Conservation (phyloP, 257 asterid genomes). For the Vinca minor region DNA sequence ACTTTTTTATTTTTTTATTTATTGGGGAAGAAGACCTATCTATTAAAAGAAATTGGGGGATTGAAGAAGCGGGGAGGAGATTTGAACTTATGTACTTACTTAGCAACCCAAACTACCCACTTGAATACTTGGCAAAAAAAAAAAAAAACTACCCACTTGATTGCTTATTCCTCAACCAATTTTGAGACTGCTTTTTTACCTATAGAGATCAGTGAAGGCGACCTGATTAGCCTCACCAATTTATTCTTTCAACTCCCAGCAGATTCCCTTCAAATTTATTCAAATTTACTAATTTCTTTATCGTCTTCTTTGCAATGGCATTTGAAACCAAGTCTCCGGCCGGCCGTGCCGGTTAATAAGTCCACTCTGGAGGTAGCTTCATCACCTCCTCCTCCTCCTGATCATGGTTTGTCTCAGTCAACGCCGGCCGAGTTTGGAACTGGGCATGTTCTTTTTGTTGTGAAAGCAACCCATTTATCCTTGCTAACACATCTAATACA, state of each 20-base stretch:
- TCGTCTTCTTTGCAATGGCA: neutral
- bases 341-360: constrained; percentile 14
- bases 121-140: too few species aligned
- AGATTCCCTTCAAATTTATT: neutral
- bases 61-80: too few species aligned
- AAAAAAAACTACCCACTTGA: too few species aligned
- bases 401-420: constrained; percentile 4
- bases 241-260: too few species aligned
- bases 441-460: constrained; percentile 16
- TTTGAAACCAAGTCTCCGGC: neutral
- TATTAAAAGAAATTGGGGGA: too few species aligned
- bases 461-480: constrained; percentile 15
- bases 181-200: too few species aligned
- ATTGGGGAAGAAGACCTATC: too few species aligned
- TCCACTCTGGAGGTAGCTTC: constrained; percentile 36
- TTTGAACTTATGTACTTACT: too few species aligned
- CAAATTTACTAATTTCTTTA: neutral
- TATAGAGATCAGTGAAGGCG: too few species aligned
- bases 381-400: constrained; percentile 21
- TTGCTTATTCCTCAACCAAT: constrained; percentile 5
- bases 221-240: too few species aligned
- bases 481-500: constrained; percentile 18
- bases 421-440: constrained; percentile 10
- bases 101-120: too few species aligned
- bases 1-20: too few species aligned